These are phyloP conservation scores for Backusella tuberculispora DNA, from an alignment of 192 early-diverging fungal genomes.

Conservation along the genomic window DNA sequence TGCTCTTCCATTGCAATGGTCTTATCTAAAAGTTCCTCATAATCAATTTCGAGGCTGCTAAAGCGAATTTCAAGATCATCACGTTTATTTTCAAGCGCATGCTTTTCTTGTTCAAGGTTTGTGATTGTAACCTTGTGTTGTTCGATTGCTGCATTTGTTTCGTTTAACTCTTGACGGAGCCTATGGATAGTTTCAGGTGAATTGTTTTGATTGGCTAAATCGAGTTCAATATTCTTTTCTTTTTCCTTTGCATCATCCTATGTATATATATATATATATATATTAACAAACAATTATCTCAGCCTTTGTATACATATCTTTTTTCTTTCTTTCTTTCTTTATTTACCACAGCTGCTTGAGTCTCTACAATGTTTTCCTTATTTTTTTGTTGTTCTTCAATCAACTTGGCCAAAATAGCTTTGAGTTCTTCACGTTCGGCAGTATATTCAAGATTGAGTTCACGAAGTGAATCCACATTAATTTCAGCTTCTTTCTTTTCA, in stretches of 20 bases:
- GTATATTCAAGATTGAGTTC: conserved; percentile 82
- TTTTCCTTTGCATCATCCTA: conserved; percentile 65
- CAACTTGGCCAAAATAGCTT: conserved; percentile 62
- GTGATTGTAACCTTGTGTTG: conserved; percentile 69
- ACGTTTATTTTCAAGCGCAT: conserved; percentile 57
- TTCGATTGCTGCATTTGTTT: conserved; percentile 63
- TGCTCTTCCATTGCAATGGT: conserved; percentile 71
- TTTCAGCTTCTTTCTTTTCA: conserved; percentile 84
- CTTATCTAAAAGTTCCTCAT: conserved; percentile 79
- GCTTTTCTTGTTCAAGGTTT: conserved; percentile 63
- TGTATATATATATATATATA: no score
- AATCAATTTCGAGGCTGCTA: conserved; percentile 72
- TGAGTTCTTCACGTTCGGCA: conserved; percentile 75
- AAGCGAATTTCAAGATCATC: conserved; percentile 74
- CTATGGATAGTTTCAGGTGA: conserved; percentile 63
- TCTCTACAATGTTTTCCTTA: conserved; percentile 79
- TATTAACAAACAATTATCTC: conserved; percentile 64
- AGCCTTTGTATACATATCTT: not conserved
- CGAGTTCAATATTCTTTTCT: conserved; percentile 67
- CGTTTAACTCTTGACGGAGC: conserved; percentile 69
- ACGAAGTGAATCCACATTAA: conserved; percentile 86
- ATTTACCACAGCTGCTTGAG: conserved; percentile 47
- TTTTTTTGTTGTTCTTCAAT: conserved; percentile 72
- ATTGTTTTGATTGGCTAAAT: conserved; percentile 43
- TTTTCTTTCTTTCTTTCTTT: not conserved